Evolutionary conservation across 1,284 basidiomycete genomes (phyloP).

Genomic region (Leucoagaricus sp.): DNA sequence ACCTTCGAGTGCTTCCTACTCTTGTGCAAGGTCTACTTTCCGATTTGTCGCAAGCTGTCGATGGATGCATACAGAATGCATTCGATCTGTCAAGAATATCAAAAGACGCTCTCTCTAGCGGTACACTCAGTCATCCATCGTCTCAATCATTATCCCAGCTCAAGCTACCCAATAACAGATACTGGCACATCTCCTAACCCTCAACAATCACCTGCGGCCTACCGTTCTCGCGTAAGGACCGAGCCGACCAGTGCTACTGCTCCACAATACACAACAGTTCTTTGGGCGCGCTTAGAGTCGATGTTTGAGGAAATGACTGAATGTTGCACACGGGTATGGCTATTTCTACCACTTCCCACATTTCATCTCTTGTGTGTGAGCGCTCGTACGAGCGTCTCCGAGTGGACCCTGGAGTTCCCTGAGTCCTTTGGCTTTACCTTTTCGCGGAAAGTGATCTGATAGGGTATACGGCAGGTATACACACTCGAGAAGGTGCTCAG

Average conservation of each 20-base stretch:
- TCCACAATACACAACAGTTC: slow-evolving; percentile 77
- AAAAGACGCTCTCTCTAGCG: slow-evolving; percentile 77
- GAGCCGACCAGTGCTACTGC: slow-evolving; percentile 84
- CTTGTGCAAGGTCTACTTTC: slow-evolving; percentile 80
- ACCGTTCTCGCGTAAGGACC: slow-evolving; percentile 80
- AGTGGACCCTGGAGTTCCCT: not conserved
- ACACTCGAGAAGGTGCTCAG: slow-evolving; percentile 92
- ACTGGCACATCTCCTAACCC: slow-evolving; percentile 33
- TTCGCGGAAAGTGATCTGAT: not conserved
- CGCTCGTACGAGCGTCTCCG: not conserved
- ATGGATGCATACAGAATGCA: slow-evolving; percentile 75
- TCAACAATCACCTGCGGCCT: slow-evolving; percentile 45
- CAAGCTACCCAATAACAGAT: slow-evolving; percentile 20
- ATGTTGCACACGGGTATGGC: slow-evolving; percentile 84
- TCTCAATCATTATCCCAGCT: not conserved
- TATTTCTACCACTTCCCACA: not conserved
- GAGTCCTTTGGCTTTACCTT: not conserved
- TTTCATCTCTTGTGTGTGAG: not conserved
- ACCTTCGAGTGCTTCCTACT: slow-evolving; percentile 82
- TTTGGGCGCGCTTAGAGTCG: slow-evolving; percentile 83
- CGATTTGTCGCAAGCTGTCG: slow-evolving; percentile 85
- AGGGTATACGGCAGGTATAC: slow-evolving; percentile 67
- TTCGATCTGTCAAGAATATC: slow-evolving; percentile 89
- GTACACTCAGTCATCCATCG: slow-evolving; percentile 37
- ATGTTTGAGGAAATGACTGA: slow-evolving; percentile 89